phyloP scores from a whole-genome alignment of 1,284 basidiomycete genomes.

The Papiliotrema fonsecae region DNA sequence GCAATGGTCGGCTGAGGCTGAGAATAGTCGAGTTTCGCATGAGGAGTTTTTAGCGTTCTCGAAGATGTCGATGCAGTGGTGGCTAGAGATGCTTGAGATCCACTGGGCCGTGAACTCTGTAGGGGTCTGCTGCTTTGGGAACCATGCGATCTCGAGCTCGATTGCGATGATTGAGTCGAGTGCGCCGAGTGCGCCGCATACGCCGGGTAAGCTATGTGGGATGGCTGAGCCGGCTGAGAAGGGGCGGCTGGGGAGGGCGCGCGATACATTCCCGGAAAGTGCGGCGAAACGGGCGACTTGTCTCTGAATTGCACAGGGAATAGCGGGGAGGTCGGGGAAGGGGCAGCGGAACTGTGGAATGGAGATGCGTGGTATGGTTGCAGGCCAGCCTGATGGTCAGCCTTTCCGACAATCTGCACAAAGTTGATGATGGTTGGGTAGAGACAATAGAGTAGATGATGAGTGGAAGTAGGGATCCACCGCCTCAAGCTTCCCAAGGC shows the following conservation, averaged over 20 bases:
- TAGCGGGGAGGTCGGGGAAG: neutral
- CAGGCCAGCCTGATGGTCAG: neutral
- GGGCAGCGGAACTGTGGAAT: neutral
- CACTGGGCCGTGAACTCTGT: neutral
- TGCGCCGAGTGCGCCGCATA: neutral
- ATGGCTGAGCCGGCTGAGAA: neutral
- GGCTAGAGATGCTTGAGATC: constrained; percentile 16
- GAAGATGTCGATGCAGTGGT: constrained; percentile 29
- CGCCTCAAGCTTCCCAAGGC: too few species aligned
- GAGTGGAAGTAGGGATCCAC: too few species aligned
- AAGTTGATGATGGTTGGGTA: neutral
- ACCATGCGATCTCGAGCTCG: neutral
- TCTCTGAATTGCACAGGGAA: constrained; percentile 8
- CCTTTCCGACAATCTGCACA: neutral
- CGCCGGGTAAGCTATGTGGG: neutral
- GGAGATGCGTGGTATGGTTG: neutral
- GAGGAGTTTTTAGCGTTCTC: constrained; percentile 30
- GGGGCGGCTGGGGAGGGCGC: constrained; percentile 1
- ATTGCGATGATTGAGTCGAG: neutral
- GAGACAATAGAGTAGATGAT: neutral
- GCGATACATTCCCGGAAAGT: neutral
- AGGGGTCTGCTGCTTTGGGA: too few species aligned
- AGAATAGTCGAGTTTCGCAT: constrained; percentile 18
- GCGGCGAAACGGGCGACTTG: constrained; percentile 7
- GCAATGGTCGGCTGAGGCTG: constrained; percentile 13